Base-by-base conservation (phyloP, 2,329 filamentous ascomycete species). In the Mycosphaerella arachidis region DNA sequence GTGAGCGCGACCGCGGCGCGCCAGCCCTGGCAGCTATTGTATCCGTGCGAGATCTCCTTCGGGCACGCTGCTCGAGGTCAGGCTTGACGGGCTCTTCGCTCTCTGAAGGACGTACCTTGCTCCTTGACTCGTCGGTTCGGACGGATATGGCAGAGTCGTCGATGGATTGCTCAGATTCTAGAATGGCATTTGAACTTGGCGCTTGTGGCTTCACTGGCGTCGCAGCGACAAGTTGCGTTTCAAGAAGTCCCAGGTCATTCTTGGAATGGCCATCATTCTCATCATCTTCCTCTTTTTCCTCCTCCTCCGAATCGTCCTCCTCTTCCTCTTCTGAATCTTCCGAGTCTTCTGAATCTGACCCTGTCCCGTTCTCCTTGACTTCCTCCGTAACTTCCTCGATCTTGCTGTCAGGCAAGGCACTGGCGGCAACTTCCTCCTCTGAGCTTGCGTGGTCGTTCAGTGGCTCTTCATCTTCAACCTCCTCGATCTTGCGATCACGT, bases 401-500 rank as follows among this genome's bases (percentile, higher is more conserved):
- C 24, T 24, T 24, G 24, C 24, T 24, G 24, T 24, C 24, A 24
- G 24, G 24, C 24, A 24, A 24, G 24, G 24, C 24, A 24, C 24
- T 24, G 24, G 2, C 48, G 9, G 7, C 53, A 29, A 7, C 6
- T 45, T 55, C 20, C 8, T 40, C 46, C 18, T 56, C 55, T 24
- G 24, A 24, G 24, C 24, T 24, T 24, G 24, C 24, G 24, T 24
- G 24, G 24, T 24, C 24, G 24, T 24, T 24, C 24, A 24, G 24
- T 24, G 24, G 24, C 16, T 50, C 46, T 18, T 27, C 18, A 18
- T 50, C 48, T 20, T 46, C 48, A 18, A 58, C 29, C 37, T 58
- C 56, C 27, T 27, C 48, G 24, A 58, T 33, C 29, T 58, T 31
- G 20, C 56, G 56, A 48, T 58, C 56, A 6, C 33, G 48, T 16